Conservation (phyloP, 2,329 filamentous ascomycete genomes). For the Stachybotrys elegans region DNA sequence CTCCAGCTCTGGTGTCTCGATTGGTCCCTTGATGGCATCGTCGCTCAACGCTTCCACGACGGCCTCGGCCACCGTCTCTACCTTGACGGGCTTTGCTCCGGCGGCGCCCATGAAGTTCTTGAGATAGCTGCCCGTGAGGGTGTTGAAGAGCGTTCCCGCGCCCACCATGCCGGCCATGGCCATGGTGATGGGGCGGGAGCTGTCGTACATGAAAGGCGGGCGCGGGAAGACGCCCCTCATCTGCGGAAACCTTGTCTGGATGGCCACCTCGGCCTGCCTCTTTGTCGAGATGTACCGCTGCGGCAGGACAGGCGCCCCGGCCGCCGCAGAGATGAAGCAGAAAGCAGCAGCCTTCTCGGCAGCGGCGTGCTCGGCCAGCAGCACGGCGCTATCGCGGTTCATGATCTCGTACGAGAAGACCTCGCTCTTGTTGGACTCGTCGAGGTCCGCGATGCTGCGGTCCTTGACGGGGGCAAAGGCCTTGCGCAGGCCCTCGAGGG, state of each 20-base stretch:
- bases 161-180: conserved; percentile 76
- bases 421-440: conserved; percentile 60
- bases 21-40: conserved; percentile 63
- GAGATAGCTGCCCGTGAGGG: conserved; percentile 68
- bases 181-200: conserved; percentile 73
- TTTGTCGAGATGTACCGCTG: conserved; percentile 86
- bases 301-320: conserved; percentile 79
- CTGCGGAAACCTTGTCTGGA: conserved; percentile 65
- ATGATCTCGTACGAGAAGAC: conserved; percentile 95
- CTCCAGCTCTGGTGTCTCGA: conserved; percentile 78
- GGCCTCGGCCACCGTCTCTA: conserved; percentile 81
- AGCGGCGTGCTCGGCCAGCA: conserved; percentile 72
- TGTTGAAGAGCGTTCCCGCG: conserved; percentile 72
- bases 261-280: conserved; percentile 77
- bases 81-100: conserved; percentile 81
- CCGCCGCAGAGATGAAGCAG: conserved; percentile 84
- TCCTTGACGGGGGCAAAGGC: conserved; percentile 67
- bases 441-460: conserved; percentile 58
- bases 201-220: conserved; percentile 86
- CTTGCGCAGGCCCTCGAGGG: conserved; percentile 70
- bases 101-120: conserved; percentile 74
- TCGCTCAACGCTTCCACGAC: conserved; percentile 83
- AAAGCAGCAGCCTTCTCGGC: conserved; percentile 63
- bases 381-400: conserved; percentile 87
- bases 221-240: conserved; percentile 80